phyloP scores from a whole-genome alignment of 441 rosid genomes.

The Rhodomyrtus psidioides region DNA sequence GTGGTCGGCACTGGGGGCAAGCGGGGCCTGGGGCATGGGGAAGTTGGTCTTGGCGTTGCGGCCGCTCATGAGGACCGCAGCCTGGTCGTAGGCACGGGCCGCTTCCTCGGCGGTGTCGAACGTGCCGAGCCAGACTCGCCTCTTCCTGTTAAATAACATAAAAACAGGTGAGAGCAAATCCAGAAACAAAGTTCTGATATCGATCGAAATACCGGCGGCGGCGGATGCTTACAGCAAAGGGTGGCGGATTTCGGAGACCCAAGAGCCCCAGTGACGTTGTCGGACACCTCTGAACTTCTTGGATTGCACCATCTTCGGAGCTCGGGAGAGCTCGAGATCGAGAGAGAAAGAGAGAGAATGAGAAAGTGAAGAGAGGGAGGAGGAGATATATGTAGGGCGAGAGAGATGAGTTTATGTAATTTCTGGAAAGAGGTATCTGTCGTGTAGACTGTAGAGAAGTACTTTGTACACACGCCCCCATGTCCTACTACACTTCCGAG shows the following conservation, averaged over 20 bases:
- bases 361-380: neutral
- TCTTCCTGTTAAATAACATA: constrained; percentile 31
- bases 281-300: neutral
- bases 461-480: neutral
- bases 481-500: neutral
- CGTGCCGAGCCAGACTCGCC: constrained; percentile 92
- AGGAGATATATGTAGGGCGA: neutral
- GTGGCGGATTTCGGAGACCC: neutral
- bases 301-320: neutral
- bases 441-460: neutral
- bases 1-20: neutral
- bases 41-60: constrained; percentile 83
- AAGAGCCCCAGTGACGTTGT: neutral
- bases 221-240: neutral
- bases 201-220: neutral
- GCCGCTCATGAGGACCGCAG: constrained; percentile 75
- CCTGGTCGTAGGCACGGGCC: constrained; percentile 81
- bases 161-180: neutral
- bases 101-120: constrained; percentile 83
- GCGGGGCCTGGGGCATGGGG: constrained; percentile 15
- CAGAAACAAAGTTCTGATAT: neutral
- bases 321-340: neutral
- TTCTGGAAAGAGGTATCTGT: neutral
- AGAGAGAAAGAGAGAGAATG: neutral
- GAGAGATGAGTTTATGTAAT: neutral